phyloP scores from a whole-genome alignment of 768 basidiomycete species.

The Rhizopogon roseolus region DNA sequence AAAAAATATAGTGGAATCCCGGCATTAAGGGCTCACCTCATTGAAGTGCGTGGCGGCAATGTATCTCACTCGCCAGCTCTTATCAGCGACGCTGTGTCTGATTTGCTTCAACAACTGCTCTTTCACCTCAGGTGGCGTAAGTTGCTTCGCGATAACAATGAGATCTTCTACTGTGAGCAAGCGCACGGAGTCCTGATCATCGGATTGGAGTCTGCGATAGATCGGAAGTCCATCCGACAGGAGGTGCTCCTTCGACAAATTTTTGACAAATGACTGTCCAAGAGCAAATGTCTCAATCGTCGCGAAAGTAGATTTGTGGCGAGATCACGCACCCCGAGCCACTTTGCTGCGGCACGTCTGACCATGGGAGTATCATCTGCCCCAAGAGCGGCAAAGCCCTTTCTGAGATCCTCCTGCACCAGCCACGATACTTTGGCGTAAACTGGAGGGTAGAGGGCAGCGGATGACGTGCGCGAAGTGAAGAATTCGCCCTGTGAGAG shows the following conservation, averaged over 20 bases:
- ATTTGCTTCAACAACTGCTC: constrained; percentile 86
- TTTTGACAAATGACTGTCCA: constrained; percentile 68
- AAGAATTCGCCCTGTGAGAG: constrained; percentile 97
- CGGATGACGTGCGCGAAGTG: constrained; percentile 94
- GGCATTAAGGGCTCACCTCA: constrained; percentile 47
- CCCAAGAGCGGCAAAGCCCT: constrained; percentile 75
- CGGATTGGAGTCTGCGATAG: constrained; percentile 88
- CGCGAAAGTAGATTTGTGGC: background rate
- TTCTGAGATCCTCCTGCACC: constrained; percentile 84
- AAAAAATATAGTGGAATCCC: background rate
- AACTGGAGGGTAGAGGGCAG: constrained; percentile 87
- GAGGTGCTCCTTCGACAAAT: constrained; percentile 76
- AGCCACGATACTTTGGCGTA: constrained; percentile 73
- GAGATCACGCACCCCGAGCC: constrained; percentile 75
- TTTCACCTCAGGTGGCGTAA: constrained; percentile 86
- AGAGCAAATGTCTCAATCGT: constrained; percentile 10
- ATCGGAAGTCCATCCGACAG: constrained; percentile 85
- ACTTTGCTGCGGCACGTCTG: constrained; percentile 90
- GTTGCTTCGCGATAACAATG: constrained; percentile 83
- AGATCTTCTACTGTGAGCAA: constrained; percentile 93
- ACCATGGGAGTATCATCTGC: constrained; percentile 99
- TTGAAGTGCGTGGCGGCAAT: constrained; percentile 99
- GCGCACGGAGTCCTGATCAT: constrained; percentile 98
- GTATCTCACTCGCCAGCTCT: constrained; percentile 98
- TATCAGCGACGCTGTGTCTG: constrained; percentile 84